These are phyloP conservation scores for Sugiyamaella japonica DNA, from an alignment of 1,139 yeast species.

Conservation along the genomic window DNA sequence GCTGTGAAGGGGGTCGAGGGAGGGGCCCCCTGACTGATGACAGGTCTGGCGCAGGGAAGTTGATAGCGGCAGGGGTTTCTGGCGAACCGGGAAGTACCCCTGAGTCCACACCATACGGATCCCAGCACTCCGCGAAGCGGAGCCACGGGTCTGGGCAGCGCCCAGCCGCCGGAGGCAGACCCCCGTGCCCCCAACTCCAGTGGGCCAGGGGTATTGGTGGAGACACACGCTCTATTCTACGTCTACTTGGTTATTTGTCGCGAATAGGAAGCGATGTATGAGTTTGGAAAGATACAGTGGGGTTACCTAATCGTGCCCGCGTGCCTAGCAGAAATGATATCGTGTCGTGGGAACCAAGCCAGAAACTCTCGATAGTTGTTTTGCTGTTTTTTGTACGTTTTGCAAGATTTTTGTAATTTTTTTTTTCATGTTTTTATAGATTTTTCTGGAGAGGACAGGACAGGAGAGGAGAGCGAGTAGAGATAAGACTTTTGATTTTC, in stretches of 20 bases:
- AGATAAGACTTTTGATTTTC: background rate
- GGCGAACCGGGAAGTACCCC: conserved; percentile 2
- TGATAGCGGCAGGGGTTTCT: conserved; percentile 14
- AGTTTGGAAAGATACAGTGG: background rate
- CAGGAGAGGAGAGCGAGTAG: background rate
- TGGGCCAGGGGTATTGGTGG: too few species aligned
- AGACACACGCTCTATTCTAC: background rate
- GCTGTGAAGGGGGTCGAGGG: too few species aligned
- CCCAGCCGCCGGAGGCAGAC: conserved; percentile 7
- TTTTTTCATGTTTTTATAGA: background rate
- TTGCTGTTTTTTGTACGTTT: too few species aligned
- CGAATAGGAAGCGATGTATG: background rate
- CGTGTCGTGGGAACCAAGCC: too few species aligned
- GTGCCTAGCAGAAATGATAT: too few species aligned
- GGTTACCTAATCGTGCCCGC: too few species aligned
- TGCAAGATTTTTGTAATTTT: too few species aligned
- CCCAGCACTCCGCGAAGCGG: background rate
- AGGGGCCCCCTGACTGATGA: too few species aligned
- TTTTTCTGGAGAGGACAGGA: background rate
- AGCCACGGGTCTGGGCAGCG: background rate
- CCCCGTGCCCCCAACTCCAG: too few species aligned
- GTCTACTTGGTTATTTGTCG: background rate
- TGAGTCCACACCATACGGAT: background rate
- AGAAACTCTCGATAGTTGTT: too few species aligned
- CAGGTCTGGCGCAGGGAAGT: background rate